These are phyloP conservation scores for Neurospora sp. DNA, from an alignment of 2,329 filamentous ascomycete species.

Conservation along the genomic window DNA sequence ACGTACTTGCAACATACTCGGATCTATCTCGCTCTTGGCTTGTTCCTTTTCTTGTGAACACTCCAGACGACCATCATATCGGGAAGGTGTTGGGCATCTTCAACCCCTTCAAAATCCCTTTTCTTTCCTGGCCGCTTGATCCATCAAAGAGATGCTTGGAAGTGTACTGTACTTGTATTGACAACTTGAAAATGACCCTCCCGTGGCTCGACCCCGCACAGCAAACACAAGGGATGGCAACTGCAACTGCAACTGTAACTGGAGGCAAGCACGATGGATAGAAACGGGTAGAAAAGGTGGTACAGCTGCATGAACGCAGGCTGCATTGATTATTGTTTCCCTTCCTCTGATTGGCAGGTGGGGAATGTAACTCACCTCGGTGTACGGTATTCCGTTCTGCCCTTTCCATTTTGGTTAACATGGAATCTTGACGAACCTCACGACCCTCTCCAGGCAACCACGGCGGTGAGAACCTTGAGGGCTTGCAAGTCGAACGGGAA, in stretches of 20 bases:
- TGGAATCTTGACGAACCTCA: background rate
- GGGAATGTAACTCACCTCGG: background rate
- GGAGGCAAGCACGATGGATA: background rate
- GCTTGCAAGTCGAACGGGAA: background rate
- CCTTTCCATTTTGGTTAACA: background rate
- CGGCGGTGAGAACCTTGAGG: background rate
- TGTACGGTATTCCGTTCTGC: background rate
- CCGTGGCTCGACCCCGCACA: background rate
- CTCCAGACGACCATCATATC: background rate
- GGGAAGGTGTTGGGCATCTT: accelerated
- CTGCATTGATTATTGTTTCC: background rate
- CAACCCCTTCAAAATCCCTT: background rate
- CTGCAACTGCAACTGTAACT: background rate
- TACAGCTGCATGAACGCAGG: background rate
- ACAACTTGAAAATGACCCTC: background rate
- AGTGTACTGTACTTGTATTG: background rate
- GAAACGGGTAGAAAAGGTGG: background rate
- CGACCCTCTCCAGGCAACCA: background rate
- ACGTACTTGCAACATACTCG: background rate
- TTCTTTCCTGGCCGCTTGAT: background rate
- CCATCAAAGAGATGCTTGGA: background rate
- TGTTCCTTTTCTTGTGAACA: background rate
- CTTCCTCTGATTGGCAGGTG: background rate
- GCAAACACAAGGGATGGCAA: background rate
- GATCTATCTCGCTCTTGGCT: background rate